Evolutionary conservation across 2,329 filamentous ascomycete genomes (phyloP).

Genomic region (Arthrobotrys sphaeroides): DNA sequence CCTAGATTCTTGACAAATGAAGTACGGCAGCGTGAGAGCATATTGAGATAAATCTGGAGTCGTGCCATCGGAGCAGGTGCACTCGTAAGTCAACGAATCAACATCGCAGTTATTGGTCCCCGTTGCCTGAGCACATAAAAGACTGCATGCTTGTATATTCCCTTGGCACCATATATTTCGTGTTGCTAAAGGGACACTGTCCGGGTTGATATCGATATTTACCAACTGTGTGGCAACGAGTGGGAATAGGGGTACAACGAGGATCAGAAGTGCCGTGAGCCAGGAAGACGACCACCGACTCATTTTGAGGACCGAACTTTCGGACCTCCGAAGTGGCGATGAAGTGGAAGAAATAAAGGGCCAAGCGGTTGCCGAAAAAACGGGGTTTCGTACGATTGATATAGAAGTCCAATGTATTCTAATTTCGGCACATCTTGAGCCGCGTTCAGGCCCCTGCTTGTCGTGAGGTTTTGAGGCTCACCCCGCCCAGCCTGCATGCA

Average conservation of each 20-base stretch:
- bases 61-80: background rate
- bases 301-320: too few species aligned
- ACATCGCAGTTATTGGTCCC: conserved; percentile 13
- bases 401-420: too few species aligned
- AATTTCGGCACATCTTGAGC: too few species aligned
- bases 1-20: conserved; percentile 16
- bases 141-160: background rate
- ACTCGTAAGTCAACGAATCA: background rate
- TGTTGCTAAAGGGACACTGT: background rate
- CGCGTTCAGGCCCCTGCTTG: too few species aligned
- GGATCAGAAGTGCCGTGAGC: background rate
- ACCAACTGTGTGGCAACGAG: background rate
- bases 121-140: background rate
- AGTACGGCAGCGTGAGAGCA: conserved; percentile 14
- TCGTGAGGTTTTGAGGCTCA: too few species aligned
- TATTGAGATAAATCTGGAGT: conserved; percentile 12
- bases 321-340: too few species aligned
- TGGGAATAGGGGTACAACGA: background rate
- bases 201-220: conserved; percentile 4
- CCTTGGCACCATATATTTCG: conserved; percentile 8
- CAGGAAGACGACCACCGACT: too few species aligned
- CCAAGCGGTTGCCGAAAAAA: too few species aligned
- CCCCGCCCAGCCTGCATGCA: too few species aligned
- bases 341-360: too few species aligned
- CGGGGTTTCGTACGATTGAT: too few species aligned